Evolutionary conservation across 176 grass and related monocot genomes (phyloP).

Genomic region (Elymus sibiricus): DNA sequence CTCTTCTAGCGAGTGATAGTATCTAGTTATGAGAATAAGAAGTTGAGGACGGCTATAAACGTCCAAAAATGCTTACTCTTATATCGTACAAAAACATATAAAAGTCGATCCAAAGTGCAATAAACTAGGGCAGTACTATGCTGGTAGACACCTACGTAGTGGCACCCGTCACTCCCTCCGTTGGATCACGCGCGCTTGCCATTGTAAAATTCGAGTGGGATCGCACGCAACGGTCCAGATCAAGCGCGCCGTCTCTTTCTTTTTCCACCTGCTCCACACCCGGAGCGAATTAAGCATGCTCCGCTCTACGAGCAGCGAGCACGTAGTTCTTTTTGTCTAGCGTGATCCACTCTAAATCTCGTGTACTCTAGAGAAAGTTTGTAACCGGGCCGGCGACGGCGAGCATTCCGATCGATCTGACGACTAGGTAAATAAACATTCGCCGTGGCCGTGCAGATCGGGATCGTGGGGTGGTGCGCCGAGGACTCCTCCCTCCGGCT

Average conservation of each 20-base stretch:
- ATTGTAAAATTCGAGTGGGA: background rate
- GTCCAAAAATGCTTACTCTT: too few species aligned
- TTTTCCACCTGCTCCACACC: constrained; percentile 17
- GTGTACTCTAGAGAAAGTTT: background rate
- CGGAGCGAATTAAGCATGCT: too few species aligned
- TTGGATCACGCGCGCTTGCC: background rate
- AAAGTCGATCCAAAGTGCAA: too few species aligned
- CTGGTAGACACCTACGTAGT: too few species aligned
- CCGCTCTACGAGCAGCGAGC: too few species aligned
- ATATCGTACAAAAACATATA: too few species aligned
- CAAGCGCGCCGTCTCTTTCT: constrained; percentile 22
- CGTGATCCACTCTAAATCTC: constrained; percentile 14
- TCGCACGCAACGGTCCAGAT: constrained; percentile 12
- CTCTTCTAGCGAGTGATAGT: background rate
- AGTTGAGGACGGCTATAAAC: background rate
- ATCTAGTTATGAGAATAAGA: background rate
- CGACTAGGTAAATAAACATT: background rate
- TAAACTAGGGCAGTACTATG: too few species aligned
- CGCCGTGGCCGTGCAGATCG: constrained; percentile 44
- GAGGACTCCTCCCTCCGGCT: background rate
- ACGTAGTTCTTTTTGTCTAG: background rate
- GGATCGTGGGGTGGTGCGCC: constrained; percentile 22
- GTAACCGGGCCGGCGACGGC: background rate
- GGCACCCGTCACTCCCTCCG: background rate
- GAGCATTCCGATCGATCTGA: constrained; percentile 12